Conservation (phyloP, 2,329 filamentous ascomycete genomes). For the Xenosphaeropsis pyriputrescens region DNA sequence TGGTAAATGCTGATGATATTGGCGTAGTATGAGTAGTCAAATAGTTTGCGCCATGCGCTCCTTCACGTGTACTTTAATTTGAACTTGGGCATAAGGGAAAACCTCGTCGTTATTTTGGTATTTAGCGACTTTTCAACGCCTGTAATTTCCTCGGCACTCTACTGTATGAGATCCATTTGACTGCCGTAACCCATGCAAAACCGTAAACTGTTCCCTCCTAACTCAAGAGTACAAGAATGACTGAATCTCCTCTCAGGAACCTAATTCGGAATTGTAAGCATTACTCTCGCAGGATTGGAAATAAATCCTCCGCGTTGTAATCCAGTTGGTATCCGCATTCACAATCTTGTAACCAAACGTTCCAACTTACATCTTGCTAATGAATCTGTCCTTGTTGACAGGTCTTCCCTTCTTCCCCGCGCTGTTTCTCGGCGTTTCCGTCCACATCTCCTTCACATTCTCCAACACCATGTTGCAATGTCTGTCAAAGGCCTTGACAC, state of each 20-base stretch:
- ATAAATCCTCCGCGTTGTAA: neutral
- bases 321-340: no score
- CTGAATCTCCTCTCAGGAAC: slow-evolving; percentile 21
- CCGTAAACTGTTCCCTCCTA: slow-evolving; percentile 9
- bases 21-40: no score
- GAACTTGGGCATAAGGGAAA: neutral
- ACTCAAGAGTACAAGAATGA: slow-evolving; percentile 20
- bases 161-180: slow-evolving; percentile 8
- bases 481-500: slow-evolving; percentile 95
- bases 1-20: neutral
- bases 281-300: slow-evolving; percentile 2
- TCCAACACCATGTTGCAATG: slow-evolving; percentile 99
- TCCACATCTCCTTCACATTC: slow-evolving; percentile 99
- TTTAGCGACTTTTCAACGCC: slow-evolving; percentile 13
- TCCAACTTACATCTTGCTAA: slow-evolving; percentile 77
- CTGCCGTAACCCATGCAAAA: slow-evolving; percentile 5
- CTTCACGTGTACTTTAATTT: slow-evolving; percentile 1
- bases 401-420: slow-evolving; percentile 78
- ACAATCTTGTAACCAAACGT: neutral
- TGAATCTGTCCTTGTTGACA: slow-evolving; percentile 96
- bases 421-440: slow-evolving; percentile 71
- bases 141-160: slow-evolving; percentile 4
- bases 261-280: slow-evolving; percentile 4
- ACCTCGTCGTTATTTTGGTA: slow-evolving; percentile 1
- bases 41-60: neutral